A percentile compares a stretch with the other conserved stretches of the same genome.
phyloP scores from a whole-genome alignment of 2,329 filamentous ascomycete genomes.

The Cytospora piceae region DNA sequence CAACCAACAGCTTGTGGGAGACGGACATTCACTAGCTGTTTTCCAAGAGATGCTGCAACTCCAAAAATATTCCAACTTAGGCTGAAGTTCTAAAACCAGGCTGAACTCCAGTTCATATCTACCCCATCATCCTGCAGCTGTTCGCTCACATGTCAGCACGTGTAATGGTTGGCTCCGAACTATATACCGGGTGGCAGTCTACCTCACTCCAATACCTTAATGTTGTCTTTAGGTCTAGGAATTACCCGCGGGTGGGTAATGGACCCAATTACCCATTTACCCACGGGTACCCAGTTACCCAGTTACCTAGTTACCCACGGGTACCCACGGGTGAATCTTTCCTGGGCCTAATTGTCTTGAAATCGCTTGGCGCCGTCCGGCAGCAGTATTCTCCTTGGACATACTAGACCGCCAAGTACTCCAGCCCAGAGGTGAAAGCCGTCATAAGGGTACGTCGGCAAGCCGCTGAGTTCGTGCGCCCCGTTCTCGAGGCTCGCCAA shows the following conservation, averaged over 20 bases:
- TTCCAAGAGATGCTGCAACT: too few species aligned
- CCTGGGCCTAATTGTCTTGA: too few species aligned
- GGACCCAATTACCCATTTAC: too few species aligned
- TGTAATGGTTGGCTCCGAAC: conserved; percentile 32
- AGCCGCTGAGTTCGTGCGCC: conserved; percentile 32
- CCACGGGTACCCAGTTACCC: too few species aligned
- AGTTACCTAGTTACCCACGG: too few species aligned
- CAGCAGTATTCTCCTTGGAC: conserved; percentile 30
- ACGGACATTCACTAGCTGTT: too few species aligned
- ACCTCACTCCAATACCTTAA: conserved; percentile 32
- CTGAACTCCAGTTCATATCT: conserved; percentile 11
- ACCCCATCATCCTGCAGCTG: conserved; percentile 6
- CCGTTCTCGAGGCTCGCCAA: conserved; percentile 32
- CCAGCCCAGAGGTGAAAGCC: conserved; percentile 30
- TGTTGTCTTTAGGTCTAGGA: too few species aligned
- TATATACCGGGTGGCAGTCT: conserved; percentile 30
- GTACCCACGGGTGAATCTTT: too few species aligned
- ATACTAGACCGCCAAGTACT: conserved; percentile 33
- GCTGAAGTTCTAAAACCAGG: background rate
- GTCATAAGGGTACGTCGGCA: conserved; percentile 20
- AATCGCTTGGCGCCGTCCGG: conserved; percentile 30
- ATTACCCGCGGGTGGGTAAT: too few species aligned
- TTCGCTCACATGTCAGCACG: conserved; percentile 31
- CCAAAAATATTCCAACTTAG: too few species aligned
- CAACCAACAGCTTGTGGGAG: too few species aligned